Base-by-base conservation (phyloP, 2,329 filamentous ascomycete genomes). In the Aureobasidium sp. region DNA sequence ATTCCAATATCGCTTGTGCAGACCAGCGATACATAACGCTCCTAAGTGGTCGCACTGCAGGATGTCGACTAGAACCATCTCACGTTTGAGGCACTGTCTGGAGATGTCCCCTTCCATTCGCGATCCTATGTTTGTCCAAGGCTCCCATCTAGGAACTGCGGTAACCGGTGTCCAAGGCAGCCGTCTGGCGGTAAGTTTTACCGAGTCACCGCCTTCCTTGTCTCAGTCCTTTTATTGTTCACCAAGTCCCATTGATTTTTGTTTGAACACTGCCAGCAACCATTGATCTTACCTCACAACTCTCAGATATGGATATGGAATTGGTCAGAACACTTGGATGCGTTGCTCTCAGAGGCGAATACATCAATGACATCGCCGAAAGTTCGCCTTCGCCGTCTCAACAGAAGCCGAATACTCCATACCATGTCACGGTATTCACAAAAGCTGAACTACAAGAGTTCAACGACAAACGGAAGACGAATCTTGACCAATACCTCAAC, bases 361-460 rank as follows among this genome's bases (percentile, higher is more conserved):
- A 17, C 22, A 33, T 60, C 12, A 9, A 50, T 33, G 6, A 42
- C 3, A 60, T 60, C 4, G 57, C 45, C n/a, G 22, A 33, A 31
- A n/a, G n/a, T 14, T 42, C 50, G 40, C 31, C 33, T 5, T 39
- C 39, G 15, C 29, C 45, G n/a, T 33, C 22, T 31, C 37, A 24
- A 31, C 22, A 47, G 4, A 31, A 42, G 19, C 57, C 44, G 5
- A 50, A 22, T 8, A 15, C 15, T 6, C 58, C 47, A 53, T 61
- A 52, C 39, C 58, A 61, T 37, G 39, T 53, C 14, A 61, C 49
- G 12, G 5, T 61, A 3, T n/a, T 61, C 19, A 56, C 49, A 5
- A 53, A 53, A 50, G 33, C 48, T 14, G 60, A 61, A 8, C 14
- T 39, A 0, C 22, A 49, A 24, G 5, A 31, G 1, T 11, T 56